Evolutionary conservation across 108 stramenopile genomes (phyloP), one percentile per base, ranked within the genome.

Genomic region (Skeletonema costatum): DNA sequence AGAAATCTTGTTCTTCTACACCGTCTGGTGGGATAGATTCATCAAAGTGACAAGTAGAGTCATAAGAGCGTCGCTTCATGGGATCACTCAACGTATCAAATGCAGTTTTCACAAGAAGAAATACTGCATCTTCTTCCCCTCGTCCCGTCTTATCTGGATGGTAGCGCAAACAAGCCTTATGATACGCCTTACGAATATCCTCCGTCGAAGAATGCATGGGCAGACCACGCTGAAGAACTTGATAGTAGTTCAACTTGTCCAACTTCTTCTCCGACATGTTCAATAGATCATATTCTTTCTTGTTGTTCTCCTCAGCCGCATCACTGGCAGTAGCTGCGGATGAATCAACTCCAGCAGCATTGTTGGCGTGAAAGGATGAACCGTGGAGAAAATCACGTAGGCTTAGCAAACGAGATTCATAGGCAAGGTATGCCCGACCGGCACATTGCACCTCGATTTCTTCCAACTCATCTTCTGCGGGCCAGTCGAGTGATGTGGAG

Each of bases 31-130:
- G 98, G 30, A 99, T 96, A 31, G 60, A 66, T 63, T 99, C 98
- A 77, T 99, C 98, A 78, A 99, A 99, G 56, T 94, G 91, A 53
- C 98, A 84, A 19, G 91, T 89, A 7, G 93, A 95, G 77, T 99
- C 99, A 70, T 99, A 99, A 8, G 91, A 89, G 21, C 92, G 85
- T 17, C 92, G 85, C 81, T 97, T 98, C 42, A 66, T 74, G 29
- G 73, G 73, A 82, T 98, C 91, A 42, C 71, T 78, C 64, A 99
- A 72, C 0, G 92, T 95, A 62, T 99, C 97, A 69, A 92, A 98
- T 11, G 98, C 99, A 14, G 93, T 87, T 83, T 99, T 97, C 42
- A 99, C 96, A 39, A 90, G 85, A 60, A 99, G 83, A 75, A 99
- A 99, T 7, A 98, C 96, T 42, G 85, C 85, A 79, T 98, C 97